Evolutionary conservation across 176 grass and related monocot species (phyloP).

Genomic region (Ananas comosus): DNA sequence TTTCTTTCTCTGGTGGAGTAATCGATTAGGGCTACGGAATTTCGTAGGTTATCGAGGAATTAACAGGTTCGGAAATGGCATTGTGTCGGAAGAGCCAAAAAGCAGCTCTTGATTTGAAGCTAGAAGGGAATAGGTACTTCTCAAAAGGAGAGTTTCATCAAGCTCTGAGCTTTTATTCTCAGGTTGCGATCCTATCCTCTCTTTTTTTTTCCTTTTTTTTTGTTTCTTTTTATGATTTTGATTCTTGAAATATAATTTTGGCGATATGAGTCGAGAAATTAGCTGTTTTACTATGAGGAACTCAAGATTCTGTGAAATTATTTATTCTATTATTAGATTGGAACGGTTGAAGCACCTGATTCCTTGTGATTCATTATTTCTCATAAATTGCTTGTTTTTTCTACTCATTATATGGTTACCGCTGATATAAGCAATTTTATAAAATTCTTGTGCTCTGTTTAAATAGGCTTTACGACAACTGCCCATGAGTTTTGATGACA

Average conservation of each 20-base stretch:
- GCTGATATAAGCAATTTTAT: not conserved
- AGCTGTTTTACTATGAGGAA: not conserved
- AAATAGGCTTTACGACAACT: constrained; percentile 54
- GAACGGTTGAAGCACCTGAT: too few species aligned
- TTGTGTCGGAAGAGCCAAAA: constrained; percentile 63
- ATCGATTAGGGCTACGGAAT: not conserved
- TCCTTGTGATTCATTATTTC: constrained; percentile 10
- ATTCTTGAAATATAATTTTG: not conserved
- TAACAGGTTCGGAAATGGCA: constrained; percentile 56
- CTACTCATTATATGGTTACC: not conserved
- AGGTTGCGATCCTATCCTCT: constrained; percentile 32
- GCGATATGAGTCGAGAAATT: not conserved
- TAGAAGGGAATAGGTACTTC: constrained; percentile 60
- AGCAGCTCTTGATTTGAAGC: constrained; percentile 54
- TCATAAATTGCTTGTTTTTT: not conserved
- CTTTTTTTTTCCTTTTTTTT: too few species aligned
- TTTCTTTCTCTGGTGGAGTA: not conserved
- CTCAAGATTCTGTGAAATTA: too few species aligned
- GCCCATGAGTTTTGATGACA: constrained; percentile 31
- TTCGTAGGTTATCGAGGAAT: constrained; percentile 42
- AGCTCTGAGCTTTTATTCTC: constrained; percentile 67
- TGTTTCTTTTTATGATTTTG: not conserved
- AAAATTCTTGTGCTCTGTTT: constrained; percentile 20
- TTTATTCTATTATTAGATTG: too few species aligned
- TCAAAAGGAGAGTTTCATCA: constrained; percentile 39